Base-by-base conservation (phyloP, 2,329 filamentous ascomycete species). In the Pezicula rhizophila region DNA sequence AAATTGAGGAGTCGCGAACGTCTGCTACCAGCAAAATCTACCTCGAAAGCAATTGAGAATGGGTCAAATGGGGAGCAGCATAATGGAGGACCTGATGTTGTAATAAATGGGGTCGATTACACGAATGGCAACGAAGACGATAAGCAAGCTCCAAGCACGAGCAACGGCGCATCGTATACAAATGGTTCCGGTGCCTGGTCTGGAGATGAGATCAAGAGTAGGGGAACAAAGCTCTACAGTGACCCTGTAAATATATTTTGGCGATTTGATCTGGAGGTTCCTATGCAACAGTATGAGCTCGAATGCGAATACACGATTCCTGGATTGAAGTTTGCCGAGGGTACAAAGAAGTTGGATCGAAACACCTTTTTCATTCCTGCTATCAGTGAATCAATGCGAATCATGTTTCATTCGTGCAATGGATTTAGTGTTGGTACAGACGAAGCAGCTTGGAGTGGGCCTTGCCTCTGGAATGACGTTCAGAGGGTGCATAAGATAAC, bases 371-470 rank as follows among this genome's bases (percentile, higher is more conserved):
- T 86, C 75, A 81, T 97, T 4, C 92, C 93, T 11, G 89, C 87
- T 11, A 75, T 77, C 50, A 80, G 82, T 40, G 85, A 96, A 68
- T 87, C 88, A 4, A 97, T 99, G 92, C 89, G 95, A 64, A 87
- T 96, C 64, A 95, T 97, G 89, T 99, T 96, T 69, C 87, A 96
- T 72, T 96, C 89, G 49, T 96, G 93, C 72, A 99, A 99, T 67
- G 95, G 93, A 14, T 99, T 99, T 72, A 92, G 87, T 57, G 78
- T 93, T 35, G 87, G 86, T 47, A 92, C 89, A 3, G 87, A 96
- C 65, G 82, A 93, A 52, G 82, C 88, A 44, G 84, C 85, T 38
- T 95, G 90, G 73, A 92, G 87, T 62, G 93, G 93, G 0, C 86
- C 89, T n/a, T 89, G 89, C 4, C 71, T 99, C 49, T 99, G 93